A percentile compares a stretch with the other conserved stretches of the same genome.
phyloP scores from a whole-genome alignment of 371 early-diverging fungal species.

The Mortierella sp. region DNA sequence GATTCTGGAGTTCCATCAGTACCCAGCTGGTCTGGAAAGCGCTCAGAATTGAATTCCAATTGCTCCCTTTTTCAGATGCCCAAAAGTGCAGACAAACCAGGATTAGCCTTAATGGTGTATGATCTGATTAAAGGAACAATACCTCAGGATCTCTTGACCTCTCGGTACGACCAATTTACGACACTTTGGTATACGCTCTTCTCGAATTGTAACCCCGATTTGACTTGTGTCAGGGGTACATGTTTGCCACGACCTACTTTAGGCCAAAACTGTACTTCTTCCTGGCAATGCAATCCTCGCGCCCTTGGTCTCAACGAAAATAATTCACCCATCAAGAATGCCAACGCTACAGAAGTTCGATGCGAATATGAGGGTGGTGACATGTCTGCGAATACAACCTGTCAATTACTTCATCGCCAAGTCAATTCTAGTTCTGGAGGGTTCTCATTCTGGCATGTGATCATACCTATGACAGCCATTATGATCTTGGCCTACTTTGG shows the following conservation, averaged over 20 bases:
- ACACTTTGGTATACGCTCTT: constrained; percentile 41
- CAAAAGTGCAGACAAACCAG: constrained; percentile 25
- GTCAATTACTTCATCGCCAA: constrained; percentile 31
- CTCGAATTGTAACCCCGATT: constrained; percentile 37
- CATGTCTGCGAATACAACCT: constrained; percentile 32
- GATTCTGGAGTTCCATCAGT: constrained; percentile 40
- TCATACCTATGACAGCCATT: constrained; percentile 28
- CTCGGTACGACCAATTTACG: constrained; percentile 28
- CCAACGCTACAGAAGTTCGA: constrained; percentile 34
- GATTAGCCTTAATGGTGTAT: constrained; percentile 45
- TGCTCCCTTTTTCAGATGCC: constrained; percentile 43
- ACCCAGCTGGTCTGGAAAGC: constrained; percentile 44
- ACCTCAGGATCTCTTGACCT: constrained; percentile 31
- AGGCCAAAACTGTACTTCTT: constrained; percentile 38
- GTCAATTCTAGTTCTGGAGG: constrained; percentile 1
- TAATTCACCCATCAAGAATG: constrained; percentile 28
- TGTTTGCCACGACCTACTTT: constrained; percentile 36
- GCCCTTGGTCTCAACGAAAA: constrained; percentile 47
- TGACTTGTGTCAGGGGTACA: constrained; percentile 27
- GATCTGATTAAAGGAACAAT: constrained; percentile 35
- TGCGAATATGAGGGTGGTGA: constrained; percentile 41
- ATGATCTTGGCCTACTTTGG: constrained; percentile 36
- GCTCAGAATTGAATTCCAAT: constrained; percentile 26
- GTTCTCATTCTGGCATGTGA: constrained; percentile 38
- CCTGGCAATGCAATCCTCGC: constrained; percentile 50